Evolutionary conservation across 2,329 filamentous ascomycete species (phyloP).

Genomic region (Penicillium sp.): DNA sequence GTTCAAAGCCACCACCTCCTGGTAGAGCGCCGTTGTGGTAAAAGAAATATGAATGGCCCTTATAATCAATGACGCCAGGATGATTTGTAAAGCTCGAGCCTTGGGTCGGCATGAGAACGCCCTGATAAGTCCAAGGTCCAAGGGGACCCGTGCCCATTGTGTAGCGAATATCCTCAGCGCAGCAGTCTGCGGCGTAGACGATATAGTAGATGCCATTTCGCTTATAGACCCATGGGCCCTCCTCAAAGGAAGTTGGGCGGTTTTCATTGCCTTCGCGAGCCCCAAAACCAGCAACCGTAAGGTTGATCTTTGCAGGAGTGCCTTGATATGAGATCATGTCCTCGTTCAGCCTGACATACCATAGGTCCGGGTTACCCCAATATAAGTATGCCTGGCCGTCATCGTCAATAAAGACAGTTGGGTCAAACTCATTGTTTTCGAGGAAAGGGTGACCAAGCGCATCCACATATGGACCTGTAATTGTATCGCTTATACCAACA

Average conservation of each 20-base stretch:
- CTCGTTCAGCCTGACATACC: constrained; percentile 44
- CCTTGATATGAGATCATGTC: constrained; percentile 43
- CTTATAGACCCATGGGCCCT: neutral
- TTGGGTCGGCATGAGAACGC: neutral
- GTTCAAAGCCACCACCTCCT: neutral
- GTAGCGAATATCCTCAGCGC: neutral
- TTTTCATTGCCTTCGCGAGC: neutral
- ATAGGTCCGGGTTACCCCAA: constrained; percentile 44
- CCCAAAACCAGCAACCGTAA: neutral
- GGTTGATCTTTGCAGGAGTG: neutral
- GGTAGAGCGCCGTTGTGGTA: constrained; percentile 1
- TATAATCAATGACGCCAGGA: neutral
- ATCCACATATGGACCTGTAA: neutral
- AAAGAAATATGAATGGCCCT: neutral
- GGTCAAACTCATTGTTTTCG: constrained; percentile 31
- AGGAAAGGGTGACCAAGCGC: constrained; percentile 33
- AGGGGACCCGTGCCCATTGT: neutral
- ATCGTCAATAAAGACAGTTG: constrained; percentile 44
- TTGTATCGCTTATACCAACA: neutral
- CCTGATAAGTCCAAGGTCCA: neutral
- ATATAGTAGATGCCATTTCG: neutral
- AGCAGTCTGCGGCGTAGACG: constrained; percentile 1
- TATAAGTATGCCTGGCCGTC: constrained; percentile 49
- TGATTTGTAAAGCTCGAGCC: neutral
- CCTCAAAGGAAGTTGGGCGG: neutral